A percentile compares a stretch with the other conserved stretches of the same genome.
Evolutionary conservation across 2,329 filamentous ascomycete genomes (phyloP).

Genomic region (Ophiostoma populinum): DNA sequence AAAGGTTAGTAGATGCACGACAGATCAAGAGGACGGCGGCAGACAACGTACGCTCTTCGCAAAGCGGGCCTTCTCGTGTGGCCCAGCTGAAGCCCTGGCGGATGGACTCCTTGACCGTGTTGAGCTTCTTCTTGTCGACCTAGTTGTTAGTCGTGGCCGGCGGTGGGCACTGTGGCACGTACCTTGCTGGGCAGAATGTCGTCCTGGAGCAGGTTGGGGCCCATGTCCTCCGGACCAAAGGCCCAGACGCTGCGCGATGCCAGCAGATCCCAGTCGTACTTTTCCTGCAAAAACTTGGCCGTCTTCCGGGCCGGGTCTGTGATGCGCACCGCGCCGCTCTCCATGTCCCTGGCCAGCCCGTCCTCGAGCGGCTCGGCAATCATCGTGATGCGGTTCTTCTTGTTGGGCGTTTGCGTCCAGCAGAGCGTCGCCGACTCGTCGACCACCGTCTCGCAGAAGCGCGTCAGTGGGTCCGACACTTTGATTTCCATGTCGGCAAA

Average conservation of each 20-base stretch:
- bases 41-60: slow-evolving; percentile 75
- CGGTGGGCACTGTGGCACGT: no score
- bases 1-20: slow-evolving; percentile 10
- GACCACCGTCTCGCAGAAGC: slow-evolving; percentile 95
- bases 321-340: slow-evolving; percentile 77
- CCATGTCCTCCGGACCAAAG: slow-evolving; percentile 88
- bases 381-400: slow-evolving; percentile 99
- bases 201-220: slow-evolving; percentile 90
- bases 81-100: slow-evolving; percentile 96
- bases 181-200: slow-evolving; percentile 84
- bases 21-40: slow-evolving; percentile 7
- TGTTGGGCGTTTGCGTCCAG: slow-evolving; percentile 94
- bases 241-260: slow-evolving; percentile 95
- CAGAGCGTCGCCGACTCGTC: slow-evolving; percentile 97
- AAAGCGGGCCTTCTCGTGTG: slow-evolving; percentile 82
- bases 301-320: slow-evolving; percentile 84
- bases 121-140: slow-evolving; percentile 83
- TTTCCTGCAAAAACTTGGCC: slow-evolving; percentile 92
- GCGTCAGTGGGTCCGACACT: slow-evolving; percentile 90
- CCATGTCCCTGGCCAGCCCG: slow-evolving; percentile 88
- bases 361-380: slow-evolving; percentile 90
- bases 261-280: slow-evolving; percentile 91
- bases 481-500: slow-evolving; percentile 99
- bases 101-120: slow-evolving; percentile 77
- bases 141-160: slow-evolving; percentile 20